These are phyloP conservation scores for Serendipita sp. DNA, from an alignment of 768 basidiomycete species.

Conservation along the genomic window DNA sequence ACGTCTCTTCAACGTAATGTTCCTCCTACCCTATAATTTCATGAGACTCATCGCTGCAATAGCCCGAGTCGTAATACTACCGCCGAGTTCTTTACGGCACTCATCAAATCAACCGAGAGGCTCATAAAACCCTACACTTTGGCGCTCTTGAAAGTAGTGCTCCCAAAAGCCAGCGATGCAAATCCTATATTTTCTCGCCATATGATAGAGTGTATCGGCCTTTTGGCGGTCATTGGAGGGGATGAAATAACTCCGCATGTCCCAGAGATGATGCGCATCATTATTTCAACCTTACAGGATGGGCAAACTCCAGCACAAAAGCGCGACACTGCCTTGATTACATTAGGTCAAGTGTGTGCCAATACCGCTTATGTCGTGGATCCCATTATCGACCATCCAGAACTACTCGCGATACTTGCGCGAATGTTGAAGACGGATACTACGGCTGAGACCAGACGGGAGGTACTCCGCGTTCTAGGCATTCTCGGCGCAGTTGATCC, in stretches of 20 bases:
- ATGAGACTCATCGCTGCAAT: neutral
- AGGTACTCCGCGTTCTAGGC: constrained; percentile 88
- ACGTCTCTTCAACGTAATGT: constrained; percentile 69
- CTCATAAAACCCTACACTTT: constrained; percentile 92
- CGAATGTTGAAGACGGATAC: constrained; percentile 73
- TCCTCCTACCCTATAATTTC: constrained; percentile 13
- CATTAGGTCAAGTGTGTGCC: constrained; percentile 87
- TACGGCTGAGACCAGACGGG: constrained; percentile 52
- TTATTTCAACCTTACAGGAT: constrained; percentile 79
- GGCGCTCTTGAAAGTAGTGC: constrained; percentile 82
- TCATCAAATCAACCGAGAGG: constrained; percentile 82
- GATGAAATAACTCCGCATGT: constrained; percentile 78
- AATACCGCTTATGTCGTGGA: constrained; percentile 90
- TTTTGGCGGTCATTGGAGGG: constrained; percentile 81
- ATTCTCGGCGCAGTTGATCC: constrained; percentile 94
- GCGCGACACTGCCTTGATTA: constrained; percentile 84
- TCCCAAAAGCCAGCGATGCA: constrained; percentile 72
- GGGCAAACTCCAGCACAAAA: constrained; percentile 52
- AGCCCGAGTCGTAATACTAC: constrained; percentile 62
- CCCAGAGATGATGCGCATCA: constrained; percentile 74
- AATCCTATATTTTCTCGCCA: constrained; percentile 83
- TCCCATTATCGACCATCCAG: constrained; percentile 80
- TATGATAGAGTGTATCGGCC: constrained; percentile 86
- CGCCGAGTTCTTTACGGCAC: constrained; percentile 70
- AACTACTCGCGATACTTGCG: constrained; percentile 71